Evolutionary conservation across 2,329 filamentous ascomycete species (phyloP).

Genomic region (Alternaria rosae): DNA sequence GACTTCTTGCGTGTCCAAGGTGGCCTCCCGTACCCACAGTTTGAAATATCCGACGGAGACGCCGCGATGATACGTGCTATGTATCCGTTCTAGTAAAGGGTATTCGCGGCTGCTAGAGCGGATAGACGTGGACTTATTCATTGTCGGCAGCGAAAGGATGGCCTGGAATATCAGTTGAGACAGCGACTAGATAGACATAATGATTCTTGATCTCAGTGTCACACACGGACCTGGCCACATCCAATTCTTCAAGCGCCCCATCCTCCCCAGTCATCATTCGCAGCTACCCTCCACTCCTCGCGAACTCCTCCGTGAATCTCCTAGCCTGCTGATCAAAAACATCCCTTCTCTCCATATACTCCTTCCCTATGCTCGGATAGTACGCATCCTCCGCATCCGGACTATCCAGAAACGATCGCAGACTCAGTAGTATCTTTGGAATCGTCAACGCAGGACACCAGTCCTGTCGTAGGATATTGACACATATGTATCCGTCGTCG

Average conservation of each 20-base stretch:
- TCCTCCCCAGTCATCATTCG: neutral
- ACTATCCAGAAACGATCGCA: neutral
- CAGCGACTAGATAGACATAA: neutral
- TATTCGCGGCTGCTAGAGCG: neutral
- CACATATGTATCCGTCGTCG: neutral
- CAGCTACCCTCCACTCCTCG: neutral
- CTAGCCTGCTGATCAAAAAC: neutral
- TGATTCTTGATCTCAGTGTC: no score
- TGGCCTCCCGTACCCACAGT: neutral
- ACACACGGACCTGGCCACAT: neutral
- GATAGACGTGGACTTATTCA: neutral
- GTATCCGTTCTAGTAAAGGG: neutral
- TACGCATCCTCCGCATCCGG: neutral
- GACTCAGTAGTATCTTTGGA: neutral
- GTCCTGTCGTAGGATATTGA: neutral
- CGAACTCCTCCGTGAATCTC: neutral
- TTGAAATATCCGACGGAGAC: neutral
- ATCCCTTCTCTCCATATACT: neutral
- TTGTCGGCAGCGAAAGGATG: neutral
- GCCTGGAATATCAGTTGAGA: neutral
- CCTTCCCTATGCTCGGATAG: neutral
- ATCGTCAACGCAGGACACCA: neutral
- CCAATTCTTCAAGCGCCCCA: neutral
- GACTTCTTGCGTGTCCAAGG: neutral
- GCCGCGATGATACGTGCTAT: neutral